Conservation (phyloP, 371 early-diverging fungal species). For the Circinella minor region DNA sequence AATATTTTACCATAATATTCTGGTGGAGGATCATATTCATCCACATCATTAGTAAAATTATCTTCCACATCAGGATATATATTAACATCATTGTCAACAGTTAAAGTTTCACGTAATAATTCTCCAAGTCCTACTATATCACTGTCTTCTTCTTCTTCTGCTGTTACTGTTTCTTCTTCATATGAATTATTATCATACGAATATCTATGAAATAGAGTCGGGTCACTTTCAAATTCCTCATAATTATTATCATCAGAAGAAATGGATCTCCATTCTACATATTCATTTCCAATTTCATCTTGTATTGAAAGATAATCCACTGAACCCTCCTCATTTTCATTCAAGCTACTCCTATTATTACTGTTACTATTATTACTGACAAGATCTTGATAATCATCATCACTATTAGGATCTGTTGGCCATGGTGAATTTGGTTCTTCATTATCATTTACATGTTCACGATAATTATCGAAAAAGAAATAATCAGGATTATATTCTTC, state of each 20-base stretch:
- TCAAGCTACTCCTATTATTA: neutral
- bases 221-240: slow-evolving; percentile 1
- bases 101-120: neutral
- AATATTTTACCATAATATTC: neutral
- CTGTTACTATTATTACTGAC: neutral
- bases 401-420: neutral
- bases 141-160: neutral
- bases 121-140: neutral
- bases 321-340: too few species aligned
- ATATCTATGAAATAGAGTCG: neutral
- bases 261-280: neutral
- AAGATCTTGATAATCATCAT: neutral
- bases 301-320: neutral
- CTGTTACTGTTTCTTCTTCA: neutral
- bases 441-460: neutral
- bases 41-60: neutral
- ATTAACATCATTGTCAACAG: neutral
- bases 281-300: neutral
- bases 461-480: too few species aligned
- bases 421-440: neutral
- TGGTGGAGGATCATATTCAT: neutral
- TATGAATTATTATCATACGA: neutral
- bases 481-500: neutral
- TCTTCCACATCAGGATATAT: neutral
- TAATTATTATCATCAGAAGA: neutral